Conservation (phyloP, 1,284 basidiomycete species). For the Microbotryum saponariae region DNA sequence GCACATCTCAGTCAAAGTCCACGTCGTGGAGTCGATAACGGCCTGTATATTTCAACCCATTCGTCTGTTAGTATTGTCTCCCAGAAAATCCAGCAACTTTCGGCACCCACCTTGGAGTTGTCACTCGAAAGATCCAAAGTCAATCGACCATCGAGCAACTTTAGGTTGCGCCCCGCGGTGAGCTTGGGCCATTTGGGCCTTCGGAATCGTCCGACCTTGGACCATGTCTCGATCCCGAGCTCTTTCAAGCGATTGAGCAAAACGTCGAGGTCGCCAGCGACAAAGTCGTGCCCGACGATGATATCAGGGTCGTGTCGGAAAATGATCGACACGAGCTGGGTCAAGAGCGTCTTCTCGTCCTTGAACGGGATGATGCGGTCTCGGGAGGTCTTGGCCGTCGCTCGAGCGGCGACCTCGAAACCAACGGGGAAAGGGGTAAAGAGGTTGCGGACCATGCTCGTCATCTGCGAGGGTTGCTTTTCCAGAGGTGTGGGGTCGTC, state of each 20-base stretch:
- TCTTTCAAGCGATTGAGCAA: constrained; percentile 86
- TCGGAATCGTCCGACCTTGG: constrained; percentile 84
- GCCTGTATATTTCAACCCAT: constrained; percentile 48
- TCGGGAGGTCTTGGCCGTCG: constrained; percentile 44
- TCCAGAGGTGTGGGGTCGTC: constrained; percentile 86
- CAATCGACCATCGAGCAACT: constrained; percentile 75
- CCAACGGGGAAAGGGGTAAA: constrained; percentile 60
- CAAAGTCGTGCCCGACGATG: constrained; percentile 88
- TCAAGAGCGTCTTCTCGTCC: constrained; percentile 73
- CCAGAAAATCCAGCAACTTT: not conserved
- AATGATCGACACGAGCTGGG: constrained; percentile 67
- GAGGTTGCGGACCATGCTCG: constrained; percentile 77
- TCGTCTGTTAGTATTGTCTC: not conserved
- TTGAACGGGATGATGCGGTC: constrained; percentile 65
- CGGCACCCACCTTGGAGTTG: constrained; percentile 66
- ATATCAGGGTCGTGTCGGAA: constrained; percentile 88
- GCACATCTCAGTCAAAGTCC: constrained; percentile 97
- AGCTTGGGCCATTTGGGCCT: constrained; percentile 76
- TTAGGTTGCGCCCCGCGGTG: constrained; percentile 62
- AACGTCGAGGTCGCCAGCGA: constrained; percentile 84
- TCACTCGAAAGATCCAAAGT: constrained; percentile 90
- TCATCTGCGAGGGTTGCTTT: constrained; percentile 67
- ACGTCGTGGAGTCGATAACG: constrained; percentile 91
- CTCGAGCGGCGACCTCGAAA: constrained; percentile 54
- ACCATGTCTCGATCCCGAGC: constrained; percentile 85